These are phyloP conservation scores for Diaporthe sp. DNA, from an alignment of 2,329 filamentous ascomycete genomes.

Conservation along the genomic window DNA sequence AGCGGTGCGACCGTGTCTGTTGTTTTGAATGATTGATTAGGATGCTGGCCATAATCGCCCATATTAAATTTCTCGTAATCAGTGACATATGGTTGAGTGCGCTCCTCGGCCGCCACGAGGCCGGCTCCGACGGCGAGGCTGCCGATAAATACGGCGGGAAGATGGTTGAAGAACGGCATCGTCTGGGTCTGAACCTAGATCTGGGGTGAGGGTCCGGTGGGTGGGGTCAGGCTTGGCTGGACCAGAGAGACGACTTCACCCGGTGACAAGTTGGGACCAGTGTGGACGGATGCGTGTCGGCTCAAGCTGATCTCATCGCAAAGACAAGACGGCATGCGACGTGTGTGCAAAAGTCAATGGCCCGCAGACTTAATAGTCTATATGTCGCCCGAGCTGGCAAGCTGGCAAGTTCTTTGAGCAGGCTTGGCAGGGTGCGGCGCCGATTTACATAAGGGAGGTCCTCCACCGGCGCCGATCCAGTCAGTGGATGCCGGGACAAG, in stretches of 20 bases:
- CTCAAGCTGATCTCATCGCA: constrained; percentile 31
- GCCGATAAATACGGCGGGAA: constrained; percentile 30
- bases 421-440: constrained; percentile 6
- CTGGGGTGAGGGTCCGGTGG: background rate
- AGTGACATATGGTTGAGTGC: constrained; percentile 28
- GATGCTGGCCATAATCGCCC: constrained; percentile 29
- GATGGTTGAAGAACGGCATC: constrained; percentile 26
- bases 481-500: constrained; percentile 23
- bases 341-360: background rate
- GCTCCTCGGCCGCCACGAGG: constrained; percentile 32
- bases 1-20: constrained; percentile 22
- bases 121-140: constrained; percentile 30
- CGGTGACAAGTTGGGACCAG: background rate
- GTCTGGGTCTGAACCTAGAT: background rate
- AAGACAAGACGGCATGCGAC: background rate
- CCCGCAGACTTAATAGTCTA: constrained; percentile 17
- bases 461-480: constrained; percentile 6
- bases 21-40: constrained; percentile 32
- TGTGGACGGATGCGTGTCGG: constrained; percentile 1
- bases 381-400: background rate
- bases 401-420: constrained; percentile 6
- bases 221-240: constrained; percentile 5
- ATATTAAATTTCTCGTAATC: constrained; percentile 31
- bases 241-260: constrained; percentile 21
- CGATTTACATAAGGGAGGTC: constrained; percentile 22